Base-by-base conservation (phyloP, 495 filamentous ascomycete genomes). In the Penicillium bialowiezense region DNA sequence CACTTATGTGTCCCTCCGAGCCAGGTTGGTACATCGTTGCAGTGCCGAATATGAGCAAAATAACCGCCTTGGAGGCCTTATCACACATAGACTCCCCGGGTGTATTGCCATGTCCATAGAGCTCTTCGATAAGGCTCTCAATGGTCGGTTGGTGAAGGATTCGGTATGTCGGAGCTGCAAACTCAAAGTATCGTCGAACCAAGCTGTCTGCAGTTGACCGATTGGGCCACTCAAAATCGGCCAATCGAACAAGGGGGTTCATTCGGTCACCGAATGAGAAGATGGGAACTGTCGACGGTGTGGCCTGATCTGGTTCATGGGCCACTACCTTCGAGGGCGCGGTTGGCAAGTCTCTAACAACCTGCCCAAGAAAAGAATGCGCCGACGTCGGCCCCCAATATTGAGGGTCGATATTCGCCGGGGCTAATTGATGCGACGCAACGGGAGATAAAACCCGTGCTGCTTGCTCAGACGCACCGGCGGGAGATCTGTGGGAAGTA, bases 121-220 rank as follows among this genome's bases (percentile, higher is more conserved):
- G n/a, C 2, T 34, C 19, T 50, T 56, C 29, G 4, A 63, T 34
- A 26, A 51, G 50, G 5, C 15, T 17, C 15, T 62, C 58, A 5
- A 64, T 46, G 2, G 60, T 60, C 2, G 55, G 57, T 32, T 62
- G 60, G 32, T 67, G 63, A 20, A 67, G 48, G 9, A 60, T 53
- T 9, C 64, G 41, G 37, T 68, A 65, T 0, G 64, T 68, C 17
- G 59, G 64, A 3, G 62, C 56, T 26, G 62, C 62, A 29, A 68
- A 68, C 7, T 68, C 64, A 32, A 68, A 68, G 40, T 68, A 68
- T 15, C 62, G 59, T 41, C 44, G 57, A 5, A 59, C 41, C 31
- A 64, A 41, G n/a, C 26, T 28, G 17, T 55, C 49, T 1, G 58
- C 60, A 1, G 41, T 46, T 12, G 28, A 28, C 19, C 39, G 28